Base-by-base conservation (phyloP, 306 rosid genomes). In the Rosa multiflora region DNA sequence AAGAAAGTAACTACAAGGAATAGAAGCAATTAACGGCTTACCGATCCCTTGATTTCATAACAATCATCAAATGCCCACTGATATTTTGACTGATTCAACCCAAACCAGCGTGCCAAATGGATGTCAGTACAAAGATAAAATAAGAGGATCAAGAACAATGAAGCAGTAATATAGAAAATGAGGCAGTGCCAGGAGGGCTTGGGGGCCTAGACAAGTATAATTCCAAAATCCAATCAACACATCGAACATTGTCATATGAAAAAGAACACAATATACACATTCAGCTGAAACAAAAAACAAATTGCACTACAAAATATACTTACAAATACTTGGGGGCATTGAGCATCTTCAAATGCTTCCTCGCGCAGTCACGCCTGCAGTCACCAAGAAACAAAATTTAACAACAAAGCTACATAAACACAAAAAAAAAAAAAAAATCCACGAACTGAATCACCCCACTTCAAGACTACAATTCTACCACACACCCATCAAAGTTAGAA, bases 61-160 rank as follows among this genome's bases (percentile, higher is more conserved):
- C 90, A 96, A 79, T 96, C 97, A 85, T 96, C 97, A 51, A 96
- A 87, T 37, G 99, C 99, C 99, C 99, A 96, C 78, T 96, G 99
- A 80, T 96, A 96, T 85, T 91, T 96, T 10, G 99, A 96, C 81
- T 96, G 99, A 81, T 96, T 90, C 82, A 96, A 82, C 73, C 99
- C 99, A 83, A 96, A 93, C 99, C 99, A 96, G 23, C 99, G 94
- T 15, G 98, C 99, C 87, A 96, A 32, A 32, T 32, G 35, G 35
- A 32, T 32, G 35, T 32, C 35, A 32, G 35, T 32, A 32, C 35
- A 32, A 2, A 32, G 35, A 32, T 32, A 32, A 32, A 32, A 32
- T 32, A 2, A 32, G 35, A 32, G 35, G 35, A 32, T 32, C 35
- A 32, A 32, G 35, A 32, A 32, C 35, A 32, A 32, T 32, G 35